Evolutionary conservation across 257 asterid species (phyloP), one percentile per base, ranked within the genome.

Genomic region (Penstemon barbatus): DNA sequence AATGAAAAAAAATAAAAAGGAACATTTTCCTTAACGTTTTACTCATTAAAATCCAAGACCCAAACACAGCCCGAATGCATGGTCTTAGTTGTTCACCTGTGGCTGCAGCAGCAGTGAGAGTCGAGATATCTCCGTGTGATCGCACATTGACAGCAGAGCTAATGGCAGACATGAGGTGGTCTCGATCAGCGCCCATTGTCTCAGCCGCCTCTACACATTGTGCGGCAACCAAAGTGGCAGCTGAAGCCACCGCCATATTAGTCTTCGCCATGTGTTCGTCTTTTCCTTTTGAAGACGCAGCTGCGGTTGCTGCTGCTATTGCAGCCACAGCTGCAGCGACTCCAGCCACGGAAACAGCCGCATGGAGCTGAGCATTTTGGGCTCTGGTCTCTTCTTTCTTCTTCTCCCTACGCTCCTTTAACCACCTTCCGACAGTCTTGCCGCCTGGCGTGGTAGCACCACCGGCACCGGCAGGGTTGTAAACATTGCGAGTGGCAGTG

Each of bases 161-260:
- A 57, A 91, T 86, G 15, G 99, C 97, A 0, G 97, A 86, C 77
- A 89, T 72, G 68, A 94, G 92, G 74, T 86, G 97, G 61, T 94
- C 96, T 3, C 97, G 82, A n/a, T 94, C 99, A 12, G 96, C 97
- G 4, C 97, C 99, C 87, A 89, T 84, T 1, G 80, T 68, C 83
- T 94, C 99, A 12, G 99, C 97, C 41, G 99, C 95, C 77, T 94
- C 99, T 61, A 94, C 96, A 56, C 97, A 94, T 66, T 94, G 99
- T 3, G 97, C 96, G 4, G 99, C 99, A 36, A 94, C 96, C 70
- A 94, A 67, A 42, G 92, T 89, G 38, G 99, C 97, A 5, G 99
- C 99, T 4, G 99, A 94, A 33, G 99, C 99, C 11, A 94, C 98
- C 7, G 97, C 98, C 80, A 85, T 83, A 57, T 94, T 90, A 0